These are phyloP conservation scores for Exophiala mesophila DNA, from an alignment of 2,329 filamentous ascomycete genomes.

Conservation along the genomic window DNA sequence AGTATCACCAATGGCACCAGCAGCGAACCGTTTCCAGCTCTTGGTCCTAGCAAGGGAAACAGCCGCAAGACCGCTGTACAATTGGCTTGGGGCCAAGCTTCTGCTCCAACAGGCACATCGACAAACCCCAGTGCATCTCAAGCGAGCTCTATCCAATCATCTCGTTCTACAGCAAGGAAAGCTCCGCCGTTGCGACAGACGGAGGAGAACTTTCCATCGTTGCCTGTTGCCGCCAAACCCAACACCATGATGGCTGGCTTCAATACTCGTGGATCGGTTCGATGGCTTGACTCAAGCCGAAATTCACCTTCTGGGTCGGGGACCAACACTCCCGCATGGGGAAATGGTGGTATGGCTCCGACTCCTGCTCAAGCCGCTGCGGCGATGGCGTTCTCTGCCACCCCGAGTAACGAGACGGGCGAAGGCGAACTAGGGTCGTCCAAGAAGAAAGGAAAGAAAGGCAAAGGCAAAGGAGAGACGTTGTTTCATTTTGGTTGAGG, in stretches of 20 bases:
- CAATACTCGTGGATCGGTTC: constrained; percentile 41
- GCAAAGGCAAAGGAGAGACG: constrained; percentile 39
- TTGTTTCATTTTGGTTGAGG: constrained; percentile 37
- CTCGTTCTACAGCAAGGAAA: constrained; percentile 17
- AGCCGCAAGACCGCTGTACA: constrained; percentile 24
- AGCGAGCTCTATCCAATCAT: constrained; percentile 12
- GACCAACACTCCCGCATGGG: constrained; percentile 34
- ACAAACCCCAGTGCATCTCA: constrained; percentile 25
- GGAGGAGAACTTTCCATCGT: constrained; percentile 70
- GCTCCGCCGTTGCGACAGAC: constrained; percentile 31
- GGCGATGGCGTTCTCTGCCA: constrained; percentile 9
- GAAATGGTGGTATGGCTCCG: constrained; percentile 22
- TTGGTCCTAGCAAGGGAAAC: constrained; percentile 31
- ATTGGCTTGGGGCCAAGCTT: constrained; percentile 14
- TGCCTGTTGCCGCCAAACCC: constrained; percentile 71
- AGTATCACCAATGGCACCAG: constrained; percentile 36
- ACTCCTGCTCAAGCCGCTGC: constrained; percentile 20
- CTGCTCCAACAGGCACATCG: constrained; percentile 25
- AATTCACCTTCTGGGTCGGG: constrained; percentile 29
- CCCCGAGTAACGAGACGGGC: constrained; percentile 19
- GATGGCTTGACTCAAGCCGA: constrained; percentile 34
- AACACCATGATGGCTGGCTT: constrained; percentile 47
- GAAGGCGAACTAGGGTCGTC: constrained; percentile 25
- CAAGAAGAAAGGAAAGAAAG: constrained; percentile 26
- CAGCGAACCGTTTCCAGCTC: constrained; percentile 44